Evolutionary conservation across 768 basidiomycete genomes (phyloP).

Genomic region (Pleurotus platypus): DNA sequence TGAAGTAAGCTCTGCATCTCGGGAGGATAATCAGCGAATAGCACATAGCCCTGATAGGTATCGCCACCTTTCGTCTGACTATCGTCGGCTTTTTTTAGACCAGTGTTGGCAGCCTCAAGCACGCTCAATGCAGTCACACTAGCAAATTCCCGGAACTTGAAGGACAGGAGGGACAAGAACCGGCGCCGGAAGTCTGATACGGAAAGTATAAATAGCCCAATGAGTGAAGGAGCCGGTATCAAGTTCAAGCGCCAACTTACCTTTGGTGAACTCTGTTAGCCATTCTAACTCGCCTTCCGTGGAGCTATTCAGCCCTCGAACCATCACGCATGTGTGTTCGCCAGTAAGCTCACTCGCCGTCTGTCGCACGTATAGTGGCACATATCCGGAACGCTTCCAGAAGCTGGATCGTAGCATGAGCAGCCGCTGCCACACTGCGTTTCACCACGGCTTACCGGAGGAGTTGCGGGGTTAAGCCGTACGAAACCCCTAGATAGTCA

Average conservation of each 20-base stretch:
- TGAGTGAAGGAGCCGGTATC: neutral
- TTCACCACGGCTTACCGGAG: conserved; percentile 46
- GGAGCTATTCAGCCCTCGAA: conserved; percentile 75
- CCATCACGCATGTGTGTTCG: conserved; percentile 96
- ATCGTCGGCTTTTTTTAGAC: conserved; percentile 43
- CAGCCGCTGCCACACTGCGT: neutral
- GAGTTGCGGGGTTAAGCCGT: conserved; percentile 85
- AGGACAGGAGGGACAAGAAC: conserved; percentile 87
- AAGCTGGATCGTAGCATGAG: conserved; percentile 45
- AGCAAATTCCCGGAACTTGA: conserved; percentile 92
- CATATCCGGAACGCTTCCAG: conserved; percentile 93
- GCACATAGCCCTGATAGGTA: too few relatives aligned
- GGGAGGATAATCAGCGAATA: too few relatives aligned
- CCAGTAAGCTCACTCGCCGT: conserved; percentile 94
- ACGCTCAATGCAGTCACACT: conserved; percentile 85
- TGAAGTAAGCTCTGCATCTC: conserved; percentile 27
- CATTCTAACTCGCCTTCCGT: conserved; percentile 66
- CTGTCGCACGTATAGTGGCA: conserved; percentile 91
- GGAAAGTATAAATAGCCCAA: neutral
- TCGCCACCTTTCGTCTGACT: conserved; percentile 33
- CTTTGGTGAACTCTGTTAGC: conserved; percentile 86
- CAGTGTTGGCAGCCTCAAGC: conserved; percentile 77
- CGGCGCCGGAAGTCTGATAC: conserved; percentile 83
- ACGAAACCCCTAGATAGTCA: conserved; percentile 95
- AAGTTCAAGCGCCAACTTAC: conserved; percentile 30